Evolutionary conservation across 192 early-diverging fungal genomes (phyloP).

Genomic region (Cetraspora pellucida): DNA sequence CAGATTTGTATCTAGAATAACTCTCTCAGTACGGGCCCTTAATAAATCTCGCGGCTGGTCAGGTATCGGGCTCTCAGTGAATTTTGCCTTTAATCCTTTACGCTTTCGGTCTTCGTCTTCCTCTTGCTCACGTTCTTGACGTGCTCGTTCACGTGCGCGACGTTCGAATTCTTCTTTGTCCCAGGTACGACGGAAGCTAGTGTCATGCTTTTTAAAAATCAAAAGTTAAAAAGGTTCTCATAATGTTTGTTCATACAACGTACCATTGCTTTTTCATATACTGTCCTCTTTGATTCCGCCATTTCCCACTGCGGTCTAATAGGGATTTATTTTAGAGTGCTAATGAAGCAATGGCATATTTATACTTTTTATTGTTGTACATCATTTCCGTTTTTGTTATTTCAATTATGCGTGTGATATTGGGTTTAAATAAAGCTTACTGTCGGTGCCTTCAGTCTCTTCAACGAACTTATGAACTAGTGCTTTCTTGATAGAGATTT

Average conservation of each 20-base stretch:
- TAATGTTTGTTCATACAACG: neutral
- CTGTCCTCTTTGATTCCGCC: slow-evolving; percentile 1
- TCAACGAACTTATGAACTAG: too few species aligned
- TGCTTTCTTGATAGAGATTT: too few species aligned
- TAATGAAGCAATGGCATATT: too few species aligned
- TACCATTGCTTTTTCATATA: slow-evolving; percentile 6
- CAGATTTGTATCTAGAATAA: slow-evolving; percentile 74
- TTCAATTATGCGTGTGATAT: too few species aligned
- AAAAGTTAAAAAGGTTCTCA: neutral
- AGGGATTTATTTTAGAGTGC: too few species aligned
- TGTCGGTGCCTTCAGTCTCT: too few species aligned
- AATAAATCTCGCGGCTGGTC: slow-evolving; percentile 35
- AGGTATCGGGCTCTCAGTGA: neutral
- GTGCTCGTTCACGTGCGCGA: slow-evolving; percentile 39
- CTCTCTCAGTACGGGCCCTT: slow-evolving; percentile 47
- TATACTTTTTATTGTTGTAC: too few species aligned
- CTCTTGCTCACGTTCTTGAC: slow-evolving; percentile 36
- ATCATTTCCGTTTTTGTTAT: too few species aligned
- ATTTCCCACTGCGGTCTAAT: neutral
- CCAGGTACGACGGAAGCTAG: slow-evolving; percentile 47
- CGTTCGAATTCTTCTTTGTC: slow-evolving; percentile 49
- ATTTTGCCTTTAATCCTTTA: slow-evolving; percentile 37
- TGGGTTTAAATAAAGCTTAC: too few species aligned
- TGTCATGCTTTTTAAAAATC: slow-evolving; percentile 9
- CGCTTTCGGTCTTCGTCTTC: slow-evolving; percentile 45